Evolutionary conservation across 75 land plant species (phyloP), one percentile per base, ranked within the genome.

Genomic region (Pinus taeda): DNA sequence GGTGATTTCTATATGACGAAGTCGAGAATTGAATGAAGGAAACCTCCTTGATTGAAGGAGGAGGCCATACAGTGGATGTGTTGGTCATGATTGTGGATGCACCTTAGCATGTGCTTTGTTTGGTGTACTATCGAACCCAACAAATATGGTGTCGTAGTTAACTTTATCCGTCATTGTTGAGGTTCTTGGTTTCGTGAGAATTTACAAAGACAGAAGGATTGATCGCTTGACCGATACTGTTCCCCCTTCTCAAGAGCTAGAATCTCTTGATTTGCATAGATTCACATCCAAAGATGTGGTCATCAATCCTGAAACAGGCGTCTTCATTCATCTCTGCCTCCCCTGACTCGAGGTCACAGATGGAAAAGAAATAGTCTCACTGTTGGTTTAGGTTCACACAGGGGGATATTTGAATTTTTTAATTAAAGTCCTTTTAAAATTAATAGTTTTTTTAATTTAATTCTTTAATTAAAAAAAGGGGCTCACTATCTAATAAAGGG

Each of bases 321-420:
- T 87, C 73, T 74, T 76, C 24, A 86, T 79, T 57, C 57, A 57
- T 37, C 74, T 87, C 56, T 87, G 60, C 81, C 83, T 87, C 12
- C 89, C 86, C 7, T 53, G 22, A 4, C 56, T 57, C 36, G 42
- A 73, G 77, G 33, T 81, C 75, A 30, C 64, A 55, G 73, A 21
- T 24, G 58, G 22, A 4, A 20, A 22, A 57, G n/a, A 17, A 59
- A 56, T 30, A 75, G 63, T 45, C 24, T 80, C 92, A 39, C 45
- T 90, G 15, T 42, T 90, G 13, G 60, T 90, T 61, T 80, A 85
- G 79, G 76, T 66, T 88, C 92, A 90, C 60, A 90, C 86, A 53
- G 88, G 92, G 17, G 86, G 75, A 26, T 26, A 26, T 26, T 26
- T 0, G 26, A 26, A 26, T 26, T 26, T 26, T 26, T 26, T 26